These are phyloP conservation scores for Pseudogymnoascus sp. DNA, from an alignment of 2,329 filamentous ascomycete genomes.

Conservation along the genomic window DNA sequence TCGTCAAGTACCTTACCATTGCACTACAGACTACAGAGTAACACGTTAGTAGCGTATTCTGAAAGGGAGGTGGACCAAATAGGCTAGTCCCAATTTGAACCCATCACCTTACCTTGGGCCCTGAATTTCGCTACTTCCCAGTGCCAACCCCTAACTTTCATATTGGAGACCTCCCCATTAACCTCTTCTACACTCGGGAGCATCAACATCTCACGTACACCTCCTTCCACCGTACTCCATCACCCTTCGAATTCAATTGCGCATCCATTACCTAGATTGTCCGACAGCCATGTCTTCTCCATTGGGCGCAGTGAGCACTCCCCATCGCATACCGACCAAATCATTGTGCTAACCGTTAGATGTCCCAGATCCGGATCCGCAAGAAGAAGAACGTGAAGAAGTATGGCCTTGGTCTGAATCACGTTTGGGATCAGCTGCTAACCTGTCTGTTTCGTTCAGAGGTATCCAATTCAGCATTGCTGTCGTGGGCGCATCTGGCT, in stretches of 20 bases:
- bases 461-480: conserved; percentile 99
- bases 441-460: conserved; percentile 33
- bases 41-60: conserved; percentile 2
- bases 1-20: background rate
- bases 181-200: conserved; percentile 15
- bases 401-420: conserved; percentile 30
- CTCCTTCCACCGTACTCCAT: background rate
- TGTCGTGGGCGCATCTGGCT: conserved; percentile 98
- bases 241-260: conserved; percentile 1
- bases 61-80: conserved; percentile 6
- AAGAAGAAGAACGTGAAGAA: conserved; percentile 95
- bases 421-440: conserved; percentile 42
- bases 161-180: conserved; percentile 7
- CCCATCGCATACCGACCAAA: conserved; percentile 12
- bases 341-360: conserved; percentile 21
- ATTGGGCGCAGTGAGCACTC: conserved; percentile 41
- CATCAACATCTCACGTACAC: conserved; percentile 19
- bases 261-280: conserved; percentile 4
- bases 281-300: conserved; percentile 41
- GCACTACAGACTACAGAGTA: background rate
- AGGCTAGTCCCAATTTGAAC: conserved; percentile 5
- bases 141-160: conserved; percentile 9
- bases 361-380: conserved; percentile 79
- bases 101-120: conserved; percentile 8
- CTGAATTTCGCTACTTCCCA: conserved; percentile 10